phyloP scores from a whole-genome alignment of 108 stramenopile species.

The Parietichytrium sp. region DNA sequence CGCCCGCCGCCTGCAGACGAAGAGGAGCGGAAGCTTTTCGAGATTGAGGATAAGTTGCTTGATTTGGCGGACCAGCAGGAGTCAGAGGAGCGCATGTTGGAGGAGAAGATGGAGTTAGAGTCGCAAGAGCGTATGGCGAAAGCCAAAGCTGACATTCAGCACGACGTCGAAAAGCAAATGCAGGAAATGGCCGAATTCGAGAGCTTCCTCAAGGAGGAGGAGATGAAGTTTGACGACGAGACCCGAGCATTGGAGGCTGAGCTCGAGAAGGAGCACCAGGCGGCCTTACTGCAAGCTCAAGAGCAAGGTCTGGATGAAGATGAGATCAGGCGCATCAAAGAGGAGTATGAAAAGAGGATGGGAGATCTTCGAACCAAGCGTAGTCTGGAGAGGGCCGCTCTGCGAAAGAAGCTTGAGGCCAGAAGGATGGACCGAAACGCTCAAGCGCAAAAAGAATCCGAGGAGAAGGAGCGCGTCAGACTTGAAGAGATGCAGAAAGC shows the following conservation, averaged over 20 bases:
- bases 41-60: too few species aligned
- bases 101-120: too few species aligned
- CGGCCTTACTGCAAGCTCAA: neutral
- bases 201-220: too few species aligned
- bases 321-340: neutral
- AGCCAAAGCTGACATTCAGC: too few species aligned
- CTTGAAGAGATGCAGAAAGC: neutral
- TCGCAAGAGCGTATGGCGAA: too few species aligned
- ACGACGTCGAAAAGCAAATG: too few species aligned
- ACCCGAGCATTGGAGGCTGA: too few species aligned
- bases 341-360: neutral
- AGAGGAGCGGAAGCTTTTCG: too few species aligned
- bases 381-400: neutral
- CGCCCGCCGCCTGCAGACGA: neutral
- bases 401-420: conserved; percentile 24
- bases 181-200: too few species aligned
- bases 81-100: too few species aligned
- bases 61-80: too few species aligned
- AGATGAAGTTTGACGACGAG: too few species aligned
- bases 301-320: neutral
- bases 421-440: neutral
- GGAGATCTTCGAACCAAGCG: conserved; percentile 17
- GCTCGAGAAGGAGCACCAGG: neutral
- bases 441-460: neutral
- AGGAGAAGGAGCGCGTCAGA: neutral